Evolutionary conservation across 2,329 filamentous ascomycete genomes (phyloP).

Genomic region (Fusarium solani-melongenae): DNA sequence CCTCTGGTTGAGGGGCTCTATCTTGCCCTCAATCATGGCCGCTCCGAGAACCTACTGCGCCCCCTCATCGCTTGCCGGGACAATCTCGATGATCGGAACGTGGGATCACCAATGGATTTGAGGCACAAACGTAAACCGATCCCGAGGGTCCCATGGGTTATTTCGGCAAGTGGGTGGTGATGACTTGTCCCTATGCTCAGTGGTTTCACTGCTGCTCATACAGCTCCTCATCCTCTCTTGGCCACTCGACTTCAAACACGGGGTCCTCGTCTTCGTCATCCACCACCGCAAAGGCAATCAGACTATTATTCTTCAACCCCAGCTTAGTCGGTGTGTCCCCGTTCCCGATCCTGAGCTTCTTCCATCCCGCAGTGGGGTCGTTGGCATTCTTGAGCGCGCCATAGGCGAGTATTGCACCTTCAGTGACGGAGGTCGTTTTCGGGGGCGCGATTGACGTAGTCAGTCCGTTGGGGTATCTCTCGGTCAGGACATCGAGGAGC

Average conservation of each 20-base stretch:
- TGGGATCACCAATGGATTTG: not conserved
- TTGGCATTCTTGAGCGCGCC: slow-evolving; percentile 57
- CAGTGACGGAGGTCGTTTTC: slow-evolving; percentile 53
- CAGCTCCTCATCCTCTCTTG: slow-evolving; percentile 55
- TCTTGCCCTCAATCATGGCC: not conserved
- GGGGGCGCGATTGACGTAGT: slow-evolving; percentile 48
- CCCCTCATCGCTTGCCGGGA: not conserved
- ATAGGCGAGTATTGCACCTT: slow-evolving; percentile 57
- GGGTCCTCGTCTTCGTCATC: slow-evolving; percentile 53
- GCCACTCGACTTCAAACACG: slow-evolving; percentile 59
- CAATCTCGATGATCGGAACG: not conserved
- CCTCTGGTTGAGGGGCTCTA: not conserved
- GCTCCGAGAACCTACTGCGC: not conserved
- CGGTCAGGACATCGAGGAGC: slow-evolving; percentile 67
- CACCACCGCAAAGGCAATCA: slow-evolving; percentile 62
- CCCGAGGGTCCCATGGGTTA: not conserved
- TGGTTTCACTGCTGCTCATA: slow-evolving; percentile 38
- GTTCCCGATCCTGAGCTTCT: slow-evolving; percentile 52
- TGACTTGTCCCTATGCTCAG: not conserved
- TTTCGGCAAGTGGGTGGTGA: not conserved
- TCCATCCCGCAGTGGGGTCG: slow-evolving; percentile 63
- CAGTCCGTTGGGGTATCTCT: slow-evolving; percentile 67
- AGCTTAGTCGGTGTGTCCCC: slow-evolving; percentile 53
- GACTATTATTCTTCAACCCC: slow-evolving; percentile 59
- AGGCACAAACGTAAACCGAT: not conserved